phyloP scores from a whole-genome alignment of 306 rosid genomes.

The Mucuna pruriens region DNA sequence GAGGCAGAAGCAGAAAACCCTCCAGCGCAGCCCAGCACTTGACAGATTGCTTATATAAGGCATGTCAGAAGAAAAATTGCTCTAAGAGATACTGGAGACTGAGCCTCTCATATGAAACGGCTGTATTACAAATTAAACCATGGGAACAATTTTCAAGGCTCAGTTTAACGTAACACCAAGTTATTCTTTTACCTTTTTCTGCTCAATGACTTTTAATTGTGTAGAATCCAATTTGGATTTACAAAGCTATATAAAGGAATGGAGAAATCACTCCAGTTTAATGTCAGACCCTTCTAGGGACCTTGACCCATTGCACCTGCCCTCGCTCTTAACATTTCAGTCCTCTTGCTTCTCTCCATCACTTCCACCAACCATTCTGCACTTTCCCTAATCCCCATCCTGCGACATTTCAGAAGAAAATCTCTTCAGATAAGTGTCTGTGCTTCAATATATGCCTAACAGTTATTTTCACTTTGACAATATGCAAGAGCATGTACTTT shows the following conservation, averaged over 20 bases:
- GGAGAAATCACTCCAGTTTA: constrained; percentile 38
- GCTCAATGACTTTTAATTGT: constrained; percentile 26
- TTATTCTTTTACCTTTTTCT: constrained; percentile 25
- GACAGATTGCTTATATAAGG: constrained; percentile 28
- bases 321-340: constrained; percentile 84
- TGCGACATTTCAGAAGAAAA: constrained; percentile 45
- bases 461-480: constrained; percentile 15
- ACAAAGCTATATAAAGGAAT: constrained; percentile 43
- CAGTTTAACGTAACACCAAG: constrained; percentile 29
- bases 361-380: constrained; percentile 96
- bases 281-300: constrained; percentile 44
- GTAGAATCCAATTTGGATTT: constrained; percentile 49
- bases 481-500: neutral
- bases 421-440: neutral
- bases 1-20: constrained; percentile 44
- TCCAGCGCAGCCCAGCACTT: constrained; percentile 36
- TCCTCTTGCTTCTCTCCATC: constrained; percentile 98
- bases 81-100: constrained; percentile 8
- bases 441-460: constrained; percentile 6
- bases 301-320: constrained; percentile 69
- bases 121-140: constrained; percentile 31
- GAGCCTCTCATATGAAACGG: constrained; percentile 37
- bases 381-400: constrained; percentile 86
- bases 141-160: constrained; percentile 33
- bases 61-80: constrained; percentile 29